Conservation (phyloP, 176 grass and related monocot species). For the Oryza glumipatula region DNA sequence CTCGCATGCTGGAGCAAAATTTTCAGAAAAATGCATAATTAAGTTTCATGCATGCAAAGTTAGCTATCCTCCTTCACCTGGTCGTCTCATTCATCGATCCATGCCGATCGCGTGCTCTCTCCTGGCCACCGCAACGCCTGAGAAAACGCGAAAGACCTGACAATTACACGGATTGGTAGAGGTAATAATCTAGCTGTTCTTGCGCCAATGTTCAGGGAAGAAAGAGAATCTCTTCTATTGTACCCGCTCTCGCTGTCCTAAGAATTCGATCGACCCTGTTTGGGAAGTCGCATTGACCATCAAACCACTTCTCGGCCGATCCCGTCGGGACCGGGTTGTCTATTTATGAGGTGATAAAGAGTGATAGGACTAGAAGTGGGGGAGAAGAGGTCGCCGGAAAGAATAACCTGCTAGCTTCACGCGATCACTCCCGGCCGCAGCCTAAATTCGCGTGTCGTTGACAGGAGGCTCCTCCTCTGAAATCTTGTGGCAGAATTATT, state of each 20-base stretch:
- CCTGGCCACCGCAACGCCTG: background rate
- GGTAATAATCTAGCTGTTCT: background rate
- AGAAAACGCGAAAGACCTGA: background rate
- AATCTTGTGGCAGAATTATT: background rate
- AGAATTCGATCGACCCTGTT: background rate
- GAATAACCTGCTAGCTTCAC: background rate
- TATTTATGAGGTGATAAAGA: background rate
- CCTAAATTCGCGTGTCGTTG: background rate
- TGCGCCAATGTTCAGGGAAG: background rate
- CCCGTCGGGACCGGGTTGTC: background rate
- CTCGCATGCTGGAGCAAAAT: background rate
- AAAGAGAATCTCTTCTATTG: background rate
- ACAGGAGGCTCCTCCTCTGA: too few relatives aligned
- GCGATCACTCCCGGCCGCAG: background rate
- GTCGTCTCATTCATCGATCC: constrained; percentile 7
- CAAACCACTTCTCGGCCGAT: background rate
- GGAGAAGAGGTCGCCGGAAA: background rate
- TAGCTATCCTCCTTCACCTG: constrained; percentile 21
- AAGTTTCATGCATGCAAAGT: constrained; percentile 11
- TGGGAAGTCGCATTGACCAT: constrained; percentile 33
- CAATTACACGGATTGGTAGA: background rate
- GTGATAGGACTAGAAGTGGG: background rate
- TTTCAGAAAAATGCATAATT: background rate
- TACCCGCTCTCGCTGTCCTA: too few relatives aligned
- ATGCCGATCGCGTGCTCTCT: background rate